phyloP scores from a whole-genome alignment of 805 yeast genomes.

The Kodamaea nitidulidarum region DNA sequence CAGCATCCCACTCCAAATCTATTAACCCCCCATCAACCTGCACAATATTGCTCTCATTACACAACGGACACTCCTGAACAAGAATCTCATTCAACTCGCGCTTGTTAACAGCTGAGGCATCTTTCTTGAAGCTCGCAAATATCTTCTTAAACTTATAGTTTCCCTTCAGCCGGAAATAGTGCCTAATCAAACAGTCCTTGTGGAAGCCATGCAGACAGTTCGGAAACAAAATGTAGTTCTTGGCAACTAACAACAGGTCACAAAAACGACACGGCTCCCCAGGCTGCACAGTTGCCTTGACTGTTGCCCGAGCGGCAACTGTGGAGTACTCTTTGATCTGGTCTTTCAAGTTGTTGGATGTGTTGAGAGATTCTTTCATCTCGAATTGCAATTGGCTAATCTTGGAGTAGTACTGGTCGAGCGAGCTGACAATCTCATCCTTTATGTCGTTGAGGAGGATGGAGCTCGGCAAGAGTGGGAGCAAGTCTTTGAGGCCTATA shows the following conservation, averaged over 20 bases:
- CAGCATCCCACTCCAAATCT: slow-evolving; percentile 29
- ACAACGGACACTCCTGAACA: slow-evolving; percentile 64
- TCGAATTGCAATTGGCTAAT: slow-evolving; percentile 66
- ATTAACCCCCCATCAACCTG: slow-evolving; percentile 62
- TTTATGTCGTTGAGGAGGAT: slow-evolving; percentile 78
- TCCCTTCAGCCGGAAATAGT: slow-evolving; percentile 52
- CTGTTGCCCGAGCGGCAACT: slow-evolving; percentile 27
- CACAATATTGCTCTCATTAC: slow-evolving; percentile 70
- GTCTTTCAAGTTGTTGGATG: slow-evolving; percentile 52
- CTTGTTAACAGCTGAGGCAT: slow-evolving; percentile 35
- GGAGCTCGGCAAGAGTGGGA: slow-evolving; percentile 82
- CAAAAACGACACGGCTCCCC: slow-evolving; percentile 81
- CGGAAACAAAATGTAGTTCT: slow-evolving; percentile 78
- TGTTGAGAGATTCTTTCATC: slow-evolving; percentile 67
- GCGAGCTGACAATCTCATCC: slow-evolving; percentile 74
- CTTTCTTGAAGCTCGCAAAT: slow-evolving; percentile 51
- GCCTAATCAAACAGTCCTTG: slow-evolving; percentile 74
- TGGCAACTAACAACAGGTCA: slow-evolving; percentile 59
- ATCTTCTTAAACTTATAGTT: slow-evolving; percentile 65
- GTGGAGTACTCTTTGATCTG: slow-evolving; percentile 50
- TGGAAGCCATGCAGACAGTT: slow-evolving; percentile 85
- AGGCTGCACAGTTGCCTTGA: slow-evolving; percentile 69
- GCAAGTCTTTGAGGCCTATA: slow-evolving; percentile 70
- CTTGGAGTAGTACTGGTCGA: slow-evolving; percentile 65
- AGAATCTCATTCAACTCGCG: slow-evolving; percentile 57